Base-by-base conservation (phyloP, 768 basidiomycete species). In the Suillus subaureus region DNA sequence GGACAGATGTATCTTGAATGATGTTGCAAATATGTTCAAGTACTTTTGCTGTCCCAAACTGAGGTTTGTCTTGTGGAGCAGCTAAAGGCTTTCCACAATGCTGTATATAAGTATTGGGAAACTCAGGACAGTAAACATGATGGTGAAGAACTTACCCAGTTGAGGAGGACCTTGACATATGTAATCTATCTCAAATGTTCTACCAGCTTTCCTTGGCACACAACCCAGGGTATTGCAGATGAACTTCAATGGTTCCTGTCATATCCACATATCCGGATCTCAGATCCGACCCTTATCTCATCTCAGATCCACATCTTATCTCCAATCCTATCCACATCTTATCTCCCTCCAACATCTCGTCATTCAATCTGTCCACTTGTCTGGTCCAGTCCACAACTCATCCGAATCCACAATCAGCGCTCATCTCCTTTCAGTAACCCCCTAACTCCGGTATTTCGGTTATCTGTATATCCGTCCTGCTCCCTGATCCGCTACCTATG, bases 131-230 rank as follows among this genome's bases (percentile, higher is more conserved):
- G 2, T 23, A 5, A 47, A 23, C 18, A 47, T 0, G 4, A 23
- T 12, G 9, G 9, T 1, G 11, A n/a, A 47, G n/a, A n/a, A 42
- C 67, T 58, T 62, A 68, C 67, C 67, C 67, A 68, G 3, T 64
- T 2, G 26, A 70, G 40, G 0, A 70, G 56, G 2, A 51, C 51
- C 18, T 63, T 68, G 1, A 23, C 42, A 21, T n/a, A n/a, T n/a
- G n/a, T 63, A 70, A 16, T 70, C 54, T 5, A 37, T 2, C 23
- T 70, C 68, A 6, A 55, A 61, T 1, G 45, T 6, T 47, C 21
- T 47, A 47, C 45, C 47, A 35, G 1, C 0, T 54, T 65, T 67
- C 2, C 31, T 23, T 26, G 66, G 63, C 6, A 23, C 64, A 40
- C 66, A 67, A 13, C 21, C 13, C 3, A 67, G n/a, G 3, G 26